Conservation (phyloP, 495 filamentous ascomycete genomes). For the Cercophora newfieldiana region DNA sequence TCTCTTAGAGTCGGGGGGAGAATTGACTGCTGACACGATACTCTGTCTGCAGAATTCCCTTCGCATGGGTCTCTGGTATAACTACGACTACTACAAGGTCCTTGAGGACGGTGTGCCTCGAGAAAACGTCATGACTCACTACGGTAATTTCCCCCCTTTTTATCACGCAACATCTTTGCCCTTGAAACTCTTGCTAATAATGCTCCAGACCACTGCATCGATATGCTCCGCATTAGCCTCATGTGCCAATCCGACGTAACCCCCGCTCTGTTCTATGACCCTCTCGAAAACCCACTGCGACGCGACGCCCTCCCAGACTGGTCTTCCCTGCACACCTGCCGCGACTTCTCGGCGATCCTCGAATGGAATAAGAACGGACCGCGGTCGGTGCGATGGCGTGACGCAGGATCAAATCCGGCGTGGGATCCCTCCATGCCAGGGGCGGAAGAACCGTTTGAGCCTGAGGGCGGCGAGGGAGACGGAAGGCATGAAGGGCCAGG, state of each 20-base stretch:
- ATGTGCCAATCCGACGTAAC: not conserved
- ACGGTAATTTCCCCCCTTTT: not conserved
- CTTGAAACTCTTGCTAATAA: not conserved
- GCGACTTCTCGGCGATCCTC: not conserved
- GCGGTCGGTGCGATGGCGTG: not conserved
- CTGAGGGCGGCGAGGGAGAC: too few species aligned
- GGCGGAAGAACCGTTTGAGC: not conserved
- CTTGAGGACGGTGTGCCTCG: not conserved
- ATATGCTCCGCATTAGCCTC: not conserved
- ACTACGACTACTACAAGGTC: constrained; percentile 1
- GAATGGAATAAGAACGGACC: not conserved
- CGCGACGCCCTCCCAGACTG: not conserved
- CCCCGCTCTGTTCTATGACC: not conserved
- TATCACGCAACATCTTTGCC: not conserved
- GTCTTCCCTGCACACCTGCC: not conserved
- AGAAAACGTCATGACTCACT: not conserved
- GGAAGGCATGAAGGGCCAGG: too few species aligned
- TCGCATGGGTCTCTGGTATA: not conserved
- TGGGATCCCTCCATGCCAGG: not conserved
- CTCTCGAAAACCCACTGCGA: not conserved
- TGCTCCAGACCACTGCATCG: not conserved
- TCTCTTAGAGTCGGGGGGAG: not conserved
- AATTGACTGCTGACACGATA: not conserved
- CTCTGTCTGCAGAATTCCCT: not conserved
- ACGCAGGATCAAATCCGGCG: not conserved